Evolutionary conservation across 140 eudicot species (phyloP).

Genomic region (Artemisia princeps): DNA sequence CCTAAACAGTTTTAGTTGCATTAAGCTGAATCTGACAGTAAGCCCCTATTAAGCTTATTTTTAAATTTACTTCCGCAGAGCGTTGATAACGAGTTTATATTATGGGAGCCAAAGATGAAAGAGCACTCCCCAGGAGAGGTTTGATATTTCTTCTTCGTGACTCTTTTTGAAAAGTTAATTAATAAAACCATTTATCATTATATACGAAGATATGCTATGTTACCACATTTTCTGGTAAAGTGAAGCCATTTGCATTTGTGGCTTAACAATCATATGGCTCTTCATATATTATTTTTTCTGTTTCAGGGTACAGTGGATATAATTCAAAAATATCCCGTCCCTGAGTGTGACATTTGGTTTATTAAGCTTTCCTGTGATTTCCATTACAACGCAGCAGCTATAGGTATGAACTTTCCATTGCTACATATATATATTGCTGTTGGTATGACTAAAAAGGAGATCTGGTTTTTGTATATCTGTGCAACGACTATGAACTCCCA

Average conservation of each 20-base stretch:
- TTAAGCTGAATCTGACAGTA: too few relatives aligned
- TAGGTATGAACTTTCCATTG: constrained; percentile 43
- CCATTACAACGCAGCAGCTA: constrained; percentile 72
- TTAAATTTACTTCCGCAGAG: constrained; percentile 41
- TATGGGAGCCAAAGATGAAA: constrained; percentile 97
- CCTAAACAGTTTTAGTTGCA: not conserved
- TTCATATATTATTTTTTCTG: not conserved
- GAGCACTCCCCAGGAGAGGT: constrained; percentile 99
- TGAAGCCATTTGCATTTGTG: not conserved
- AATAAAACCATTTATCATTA: not conserved
- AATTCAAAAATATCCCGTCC: constrained; percentile 93
- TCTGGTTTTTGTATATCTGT: not conserved
- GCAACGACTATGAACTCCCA: not conserved
- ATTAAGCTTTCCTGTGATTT: constrained; percentile 97
- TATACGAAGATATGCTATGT: not conserved
- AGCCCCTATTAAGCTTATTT: not conserved
- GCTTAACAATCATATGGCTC: not conserved
- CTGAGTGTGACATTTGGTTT: constrained; percentile 98
- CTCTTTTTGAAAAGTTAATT: not conserved
- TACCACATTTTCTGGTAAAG: constrained; percentile 7
- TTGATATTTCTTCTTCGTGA: constrained; percentile 25
- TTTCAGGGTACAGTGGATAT: constrained; percentile 88
- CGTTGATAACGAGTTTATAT: constrained; percentile 83
- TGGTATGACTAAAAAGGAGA: not conserved
- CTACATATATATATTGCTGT: not conserved